Evolutionary conservation across 1,284 basidiomycete genomes (phyloP).

Genomic region (Tetrapyrgos nigripes): DNA sequence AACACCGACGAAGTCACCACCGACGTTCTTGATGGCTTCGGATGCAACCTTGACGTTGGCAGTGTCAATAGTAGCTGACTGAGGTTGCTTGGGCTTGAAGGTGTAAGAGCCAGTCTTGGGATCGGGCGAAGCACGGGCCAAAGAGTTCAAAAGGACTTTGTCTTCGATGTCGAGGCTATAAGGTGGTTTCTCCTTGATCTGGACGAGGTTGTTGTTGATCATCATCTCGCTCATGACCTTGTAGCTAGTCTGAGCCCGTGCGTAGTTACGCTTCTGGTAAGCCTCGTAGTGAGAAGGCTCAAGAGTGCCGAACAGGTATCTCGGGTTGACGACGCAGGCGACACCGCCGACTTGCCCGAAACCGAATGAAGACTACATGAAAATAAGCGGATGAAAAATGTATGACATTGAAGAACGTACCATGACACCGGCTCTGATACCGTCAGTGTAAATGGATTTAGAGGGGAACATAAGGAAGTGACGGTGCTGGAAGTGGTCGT

Average conservation of each 20-base stretch:
- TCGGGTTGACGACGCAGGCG: slow-evolving; percentile 88
- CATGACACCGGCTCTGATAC: slow-evolving; percentile 91
- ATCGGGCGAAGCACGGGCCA: slow-evolving; percentile 87
- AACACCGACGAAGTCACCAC: slow-evolving; percentile 59
- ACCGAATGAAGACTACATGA: slow-evolving; percentile 88
- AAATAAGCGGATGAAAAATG: slow-evolving; percentile 21
- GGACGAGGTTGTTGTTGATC: slow-evolving; percentile 91
- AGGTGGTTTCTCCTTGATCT: slow-evolving; percentile 95
- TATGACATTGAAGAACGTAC: slow-evolving; percentile 42
- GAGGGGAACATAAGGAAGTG: slow-evolving; percentile 97
- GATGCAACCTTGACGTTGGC: slow-evolving; percentile 71
- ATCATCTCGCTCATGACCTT: slow-evolving; percentile 96
- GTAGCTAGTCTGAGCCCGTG: slow-evolving; percentile 82
- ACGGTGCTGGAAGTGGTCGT: slow-evolving; percentile 90
- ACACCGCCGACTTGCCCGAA: slow-evolving; percentile 99
- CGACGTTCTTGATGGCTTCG: slow-evolving; percentile 37
- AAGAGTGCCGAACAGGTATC: slow-evolving; percentile 88
- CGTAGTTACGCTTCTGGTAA: slow-evolving; percentile 77
- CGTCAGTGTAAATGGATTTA: slow-evolving; percentile 92
- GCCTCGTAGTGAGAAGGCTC: slow-evolving; percentile 75
- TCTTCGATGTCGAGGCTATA: slow-evolving; percentile 90
- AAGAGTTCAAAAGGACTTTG: slow-evolving; percentile 90
- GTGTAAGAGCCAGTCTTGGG: slow-evolving; percentile 86
- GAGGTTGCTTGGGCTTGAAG: slow-evolving; percentile 73
- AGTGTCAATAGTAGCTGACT: slow-evolving; percentile 57